These are phyloP conservation scores for Cutaneotrichosporon daszewskae DNA, from an alignment of 1,284 basidiomycete genomes.

Conservation along the genomic window DNA sequence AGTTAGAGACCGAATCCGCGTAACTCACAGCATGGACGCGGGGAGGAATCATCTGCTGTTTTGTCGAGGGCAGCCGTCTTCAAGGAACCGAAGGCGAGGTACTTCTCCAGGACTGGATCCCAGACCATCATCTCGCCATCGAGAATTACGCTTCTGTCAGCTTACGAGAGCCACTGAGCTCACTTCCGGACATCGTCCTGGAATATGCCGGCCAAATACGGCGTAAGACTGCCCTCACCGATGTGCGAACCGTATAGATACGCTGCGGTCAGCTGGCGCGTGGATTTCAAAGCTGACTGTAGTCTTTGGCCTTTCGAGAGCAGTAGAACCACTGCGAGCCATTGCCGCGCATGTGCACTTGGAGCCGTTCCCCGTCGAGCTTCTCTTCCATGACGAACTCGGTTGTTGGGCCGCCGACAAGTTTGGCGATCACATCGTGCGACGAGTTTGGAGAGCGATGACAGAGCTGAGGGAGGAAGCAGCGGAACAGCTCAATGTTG, in stretches of 20 bases:
- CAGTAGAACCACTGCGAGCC: constrained; percentile 74
- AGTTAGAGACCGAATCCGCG: constrained; percentile 2
- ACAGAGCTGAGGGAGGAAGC: constrained; percentile 89
- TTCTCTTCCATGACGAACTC: constrained; percentile 90
- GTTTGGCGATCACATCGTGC: constrained; percentile 72
- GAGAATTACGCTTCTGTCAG: constrained; percentile 64
- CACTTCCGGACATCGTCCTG: constrained; percentile 70
- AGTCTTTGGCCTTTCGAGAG: constrained; percentile 88
- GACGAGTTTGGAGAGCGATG: constrained; percentile 67
- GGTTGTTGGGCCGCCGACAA: constrained; percentile 61
- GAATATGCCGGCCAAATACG: constrained; percentile 69
- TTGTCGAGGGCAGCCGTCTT: constrained; percentile 78
- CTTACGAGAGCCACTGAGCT: constrained; percentile 28
- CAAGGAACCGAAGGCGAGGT: constrained; percentile 81
- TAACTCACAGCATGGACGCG: constrained; percentile 77
- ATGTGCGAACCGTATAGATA: constrained; percentile 80
- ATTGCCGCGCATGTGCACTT: constrained; percentile 80
- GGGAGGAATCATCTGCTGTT: constrained; percentile 62
- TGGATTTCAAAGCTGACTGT: constrained; percentile 56
- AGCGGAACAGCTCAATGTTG: constrained; percentile 67
- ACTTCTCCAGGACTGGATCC: constrained; percentile 79
- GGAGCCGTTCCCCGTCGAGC: constrained; percentile 89
- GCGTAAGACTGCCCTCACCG: constrained; percentile 76
- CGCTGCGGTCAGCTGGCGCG: constrained; percentile 15
- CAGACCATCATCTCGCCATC: constrained; percentile 97